Conservation (phyloP, 2,329 filamentous ascomycete species). For the Monilinia vaccinii-corymbosi region DNA sequence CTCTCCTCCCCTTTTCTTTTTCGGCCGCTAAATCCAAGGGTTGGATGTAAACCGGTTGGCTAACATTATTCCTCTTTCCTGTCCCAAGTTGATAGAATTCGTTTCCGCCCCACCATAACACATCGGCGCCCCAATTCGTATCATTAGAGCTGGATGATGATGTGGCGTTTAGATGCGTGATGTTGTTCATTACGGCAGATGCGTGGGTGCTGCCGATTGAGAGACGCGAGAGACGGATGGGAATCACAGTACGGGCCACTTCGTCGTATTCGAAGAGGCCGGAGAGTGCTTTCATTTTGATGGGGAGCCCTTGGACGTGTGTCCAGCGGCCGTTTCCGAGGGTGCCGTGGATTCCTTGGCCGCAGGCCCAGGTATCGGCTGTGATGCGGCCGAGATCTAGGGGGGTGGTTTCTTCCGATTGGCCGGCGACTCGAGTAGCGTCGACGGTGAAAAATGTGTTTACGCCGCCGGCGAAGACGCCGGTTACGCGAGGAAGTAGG, state of each 20-base stretch:
- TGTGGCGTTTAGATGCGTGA: slow-evolving; percentile 49
- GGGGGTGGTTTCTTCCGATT: slow-evolving; percentile 32
- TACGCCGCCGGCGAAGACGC: slow-evolving; percentile 73
- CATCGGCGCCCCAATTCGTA: slow-evolving; percentile 81
- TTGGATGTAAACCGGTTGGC: slow-evolving; percentile 67
- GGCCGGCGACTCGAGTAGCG: slow-evolving; percentile 49
- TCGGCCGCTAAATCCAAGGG: slow-evolving; percentile 61
- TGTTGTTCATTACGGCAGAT: slow-evolving; percentile 75
- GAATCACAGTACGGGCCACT: slow-evolving; percentile 51
- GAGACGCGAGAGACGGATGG: slow-evolving; percentile 68
- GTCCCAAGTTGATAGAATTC: slow-evolving; percentile 90
- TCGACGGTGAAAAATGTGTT: slow-evolving; percentile 87
- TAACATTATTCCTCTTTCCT: slow-evolving; percentile 75
- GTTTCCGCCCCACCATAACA: slow-evolving; percentile 91
- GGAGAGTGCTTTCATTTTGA: slow-evolving; percentile 75
- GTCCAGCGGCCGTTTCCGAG: slow-evolving; percentile 85
- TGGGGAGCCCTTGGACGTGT: slow-evolving; percentile 68
- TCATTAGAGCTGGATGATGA: slow-evolving; percentile 45
- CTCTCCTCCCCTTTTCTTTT: slow-evolving; percentile 50
- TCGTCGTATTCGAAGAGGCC: slow-evolving; percentile 86
- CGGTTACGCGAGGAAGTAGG: slow-evolving; percentile 58
- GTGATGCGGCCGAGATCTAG: slow-evolving; percentile 45
- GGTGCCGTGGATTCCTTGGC: slow-evolving; percentile 73
- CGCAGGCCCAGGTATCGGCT: slow-evolving; percentile 78
- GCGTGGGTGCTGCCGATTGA: slow-evolving; percentile 74